Conservation (phyloP, 1,284 basidiomycete species). For the Amylostereum areolatum region DNA sequence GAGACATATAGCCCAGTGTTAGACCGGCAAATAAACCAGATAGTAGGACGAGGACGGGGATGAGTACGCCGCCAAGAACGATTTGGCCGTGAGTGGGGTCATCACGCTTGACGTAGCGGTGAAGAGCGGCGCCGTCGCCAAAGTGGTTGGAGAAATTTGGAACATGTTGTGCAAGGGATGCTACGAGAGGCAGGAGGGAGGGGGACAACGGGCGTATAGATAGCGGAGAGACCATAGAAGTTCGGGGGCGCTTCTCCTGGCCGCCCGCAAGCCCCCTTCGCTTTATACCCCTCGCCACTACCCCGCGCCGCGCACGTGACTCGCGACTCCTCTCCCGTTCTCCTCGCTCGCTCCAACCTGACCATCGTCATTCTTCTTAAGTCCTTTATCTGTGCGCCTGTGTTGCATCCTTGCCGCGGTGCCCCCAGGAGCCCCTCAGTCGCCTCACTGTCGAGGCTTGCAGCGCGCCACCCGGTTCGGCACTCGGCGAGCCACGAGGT, state of each 20-base stretch:
- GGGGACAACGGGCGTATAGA: slow-evolving; percentile 7
- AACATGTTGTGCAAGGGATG: slow-evolving; percentile 34
- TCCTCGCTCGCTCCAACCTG: no score
- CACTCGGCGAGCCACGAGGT: no score
- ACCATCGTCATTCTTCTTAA: no score
- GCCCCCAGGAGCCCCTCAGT: no score
- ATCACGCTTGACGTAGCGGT: slow-evolving; percentile 18
- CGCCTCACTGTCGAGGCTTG: no score
- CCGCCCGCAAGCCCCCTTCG: no score
- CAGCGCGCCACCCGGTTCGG: no score
- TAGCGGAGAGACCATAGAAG: slow-evolving; percentile 13
- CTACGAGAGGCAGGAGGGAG: slow-evolving; percentile 11
- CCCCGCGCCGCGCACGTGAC: no score
- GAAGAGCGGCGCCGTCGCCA: slow-evolving; percentile 4
- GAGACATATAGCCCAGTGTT: slow-evolving; percentile 87
- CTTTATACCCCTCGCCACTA: no score
- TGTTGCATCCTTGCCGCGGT: no score
- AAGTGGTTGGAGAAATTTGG: slow-evolving; percentile 23
- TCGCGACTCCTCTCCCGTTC: no score
- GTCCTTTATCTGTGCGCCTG: no score
- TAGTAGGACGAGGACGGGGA: slow-evolving; percentile 54
- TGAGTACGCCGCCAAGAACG: slow-evolving; percentile 47
- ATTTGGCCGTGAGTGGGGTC: slow-evolving; percentile 24
- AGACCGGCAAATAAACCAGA: slow-evolving; percentile 70
- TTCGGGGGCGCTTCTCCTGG: neutral